phyloP scores from a whole-genome alignment of 2,329 filamentous ascomycete species.

The Trichoderma simmonsii region DNA sequence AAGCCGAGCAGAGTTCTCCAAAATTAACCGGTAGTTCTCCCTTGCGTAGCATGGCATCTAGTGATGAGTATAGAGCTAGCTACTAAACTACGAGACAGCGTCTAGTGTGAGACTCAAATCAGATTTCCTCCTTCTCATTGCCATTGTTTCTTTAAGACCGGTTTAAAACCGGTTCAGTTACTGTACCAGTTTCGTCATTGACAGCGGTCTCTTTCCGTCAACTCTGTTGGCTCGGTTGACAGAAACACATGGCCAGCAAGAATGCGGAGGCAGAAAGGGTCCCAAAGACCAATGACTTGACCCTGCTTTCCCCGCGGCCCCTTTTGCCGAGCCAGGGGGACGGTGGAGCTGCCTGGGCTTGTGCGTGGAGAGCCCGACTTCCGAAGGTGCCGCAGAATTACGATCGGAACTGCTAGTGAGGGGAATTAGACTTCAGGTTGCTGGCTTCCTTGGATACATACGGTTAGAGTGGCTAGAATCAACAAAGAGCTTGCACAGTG shows the following conservation, averaged over 20 bases:
- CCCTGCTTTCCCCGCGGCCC: constrained; percentile 6
- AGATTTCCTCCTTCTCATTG: background rate
- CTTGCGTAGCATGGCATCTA: background rate
- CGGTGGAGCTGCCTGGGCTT: constrained; percentile 7
- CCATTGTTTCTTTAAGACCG: background rate
- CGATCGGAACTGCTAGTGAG: constrained; percentile 11
- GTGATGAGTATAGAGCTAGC: background rate
- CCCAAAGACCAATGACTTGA: background rate
- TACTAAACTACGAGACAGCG: background rate
- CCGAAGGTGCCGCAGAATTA: constrained; percentile 7
- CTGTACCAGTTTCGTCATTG: background rate
- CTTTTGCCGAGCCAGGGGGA: constrained; percentile 10
- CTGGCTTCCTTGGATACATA: constrained; percentile 1
- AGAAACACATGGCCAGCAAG: background rate
- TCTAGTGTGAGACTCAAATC: background rate
- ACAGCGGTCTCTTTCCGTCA: background rate
- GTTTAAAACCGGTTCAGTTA: background rate
- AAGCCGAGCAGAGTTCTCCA: background rate
- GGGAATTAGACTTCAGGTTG: constrained; percentile 5
- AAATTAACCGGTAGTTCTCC: background rate
- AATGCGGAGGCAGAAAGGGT: background rate
- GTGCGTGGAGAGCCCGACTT: constrained; percentile 3
- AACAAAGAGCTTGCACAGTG: background rate
- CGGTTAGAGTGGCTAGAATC: background rate
- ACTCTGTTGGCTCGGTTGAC: background rate